Conservation (phyloP, 345 rosid species). For the Eucalyptus marginata region DNA sequence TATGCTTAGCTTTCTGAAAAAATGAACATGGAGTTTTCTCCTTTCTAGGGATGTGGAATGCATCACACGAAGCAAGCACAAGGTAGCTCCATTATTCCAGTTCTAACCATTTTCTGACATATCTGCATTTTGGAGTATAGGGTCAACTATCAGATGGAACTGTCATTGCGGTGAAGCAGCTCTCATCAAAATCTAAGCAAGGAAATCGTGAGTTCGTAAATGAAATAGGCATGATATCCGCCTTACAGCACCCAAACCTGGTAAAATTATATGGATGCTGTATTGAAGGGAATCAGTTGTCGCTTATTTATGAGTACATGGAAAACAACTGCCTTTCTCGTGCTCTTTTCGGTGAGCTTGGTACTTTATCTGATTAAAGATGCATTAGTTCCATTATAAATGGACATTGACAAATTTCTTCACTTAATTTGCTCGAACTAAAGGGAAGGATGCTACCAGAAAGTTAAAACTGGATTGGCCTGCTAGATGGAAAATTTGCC, state of each 20-base stretch:
- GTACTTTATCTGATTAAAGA: background rate
- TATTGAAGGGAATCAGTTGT: conserved; percentile 62
- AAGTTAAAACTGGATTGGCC: conserved; percentile 66
- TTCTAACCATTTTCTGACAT: background rate
- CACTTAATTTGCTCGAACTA: background rate
- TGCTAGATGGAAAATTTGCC: conserved; percentile 52
- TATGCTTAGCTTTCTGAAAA: background rate
- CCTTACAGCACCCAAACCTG: conserved; percentile 71
- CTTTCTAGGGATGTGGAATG: background rate
- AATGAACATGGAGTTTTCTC: background rate
- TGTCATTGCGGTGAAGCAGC: conserved; percentile 57
- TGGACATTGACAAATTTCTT: background rate
- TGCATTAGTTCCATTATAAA: background rate
- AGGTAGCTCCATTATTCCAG: background rate
- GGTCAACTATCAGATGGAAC: conserved; percentile 63
- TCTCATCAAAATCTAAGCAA: conserved; percentile 64
- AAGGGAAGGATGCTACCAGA: conserved; percentile 35
- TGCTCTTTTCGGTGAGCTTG: conserved; percentile 45
- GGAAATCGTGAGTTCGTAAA: conserved; percentile 70
- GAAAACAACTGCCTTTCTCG: conserved; percentile 65
- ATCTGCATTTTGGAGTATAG: conserved; percentile 15
- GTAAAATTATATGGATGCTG: conserved; percentile 69
- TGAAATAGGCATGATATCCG: conserved; percentile 76
- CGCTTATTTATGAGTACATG: conserved; percentile 64
- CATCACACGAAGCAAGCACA: background rate